Evolutionary conservation across 176 grass and related monocot genomes (phyloP).

Genomic region (Ananas comosus): DNA sequence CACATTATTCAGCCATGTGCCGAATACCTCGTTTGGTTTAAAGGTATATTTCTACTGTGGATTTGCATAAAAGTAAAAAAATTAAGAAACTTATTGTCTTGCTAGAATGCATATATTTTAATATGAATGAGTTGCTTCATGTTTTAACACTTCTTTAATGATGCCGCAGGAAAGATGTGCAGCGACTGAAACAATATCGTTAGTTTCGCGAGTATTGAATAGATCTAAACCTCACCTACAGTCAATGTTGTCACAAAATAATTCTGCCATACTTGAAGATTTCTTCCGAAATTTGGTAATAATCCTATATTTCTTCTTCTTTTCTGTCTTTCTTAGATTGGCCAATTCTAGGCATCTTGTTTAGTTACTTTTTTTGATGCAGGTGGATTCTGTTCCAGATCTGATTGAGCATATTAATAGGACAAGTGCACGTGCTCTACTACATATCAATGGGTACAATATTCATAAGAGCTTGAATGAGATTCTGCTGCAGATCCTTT

Average conservation of each 20-base stretch:
- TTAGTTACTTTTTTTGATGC: conserved; percentile 1
- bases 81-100: not conserved
- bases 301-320: conserved; percentile 6
- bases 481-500: not conserved
- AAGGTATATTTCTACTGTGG: conserved; percentile 43
- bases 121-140: not conserved
- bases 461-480: not conserved
- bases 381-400: conserved; percentile 95
- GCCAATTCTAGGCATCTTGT: not conserved
- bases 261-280: conserved; percentile 64
- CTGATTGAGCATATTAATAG: conserved; percentile 87
- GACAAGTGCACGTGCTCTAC: conserved; percentile 80
- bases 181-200: conserved; percentile 78
- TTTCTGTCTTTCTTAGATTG: not conserved
- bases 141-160: not conserved
- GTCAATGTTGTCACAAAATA: conserved; percentile 63
- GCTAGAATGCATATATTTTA: not conserved
- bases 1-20: conserved; percentile 40
- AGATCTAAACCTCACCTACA: conserved; percentile 79
- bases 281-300: conserved; percentile 77
- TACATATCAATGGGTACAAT: conserved; percentile 92
- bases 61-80: conserved; percentile 17
- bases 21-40: conserved; percentile 52
- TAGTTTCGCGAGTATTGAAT: conserved; percentile 81
- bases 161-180: conserved; percentile 74